phyloP scores from a whole-genome alignment of 2,329 filamentous ascomycete genomes.

The Penicillium sp. region DNA sequence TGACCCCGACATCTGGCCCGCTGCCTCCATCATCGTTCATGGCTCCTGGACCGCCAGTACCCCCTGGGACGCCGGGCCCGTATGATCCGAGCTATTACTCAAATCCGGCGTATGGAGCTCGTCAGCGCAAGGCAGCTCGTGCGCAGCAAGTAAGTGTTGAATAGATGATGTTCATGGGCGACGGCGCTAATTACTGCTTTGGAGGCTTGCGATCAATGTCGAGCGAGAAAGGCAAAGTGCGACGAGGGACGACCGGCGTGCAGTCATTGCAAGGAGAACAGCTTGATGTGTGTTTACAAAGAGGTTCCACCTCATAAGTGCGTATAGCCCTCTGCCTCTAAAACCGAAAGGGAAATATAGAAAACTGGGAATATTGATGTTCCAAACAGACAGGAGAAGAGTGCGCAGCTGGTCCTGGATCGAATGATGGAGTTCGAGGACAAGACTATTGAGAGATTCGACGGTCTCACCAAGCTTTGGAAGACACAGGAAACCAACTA shows the following conservation, averaged over 20 bases:
- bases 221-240: conserved; percentile 87
- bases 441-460: conserved; percentile 36
- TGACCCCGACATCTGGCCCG: conserved; percentile 37
- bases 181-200: not conserved
- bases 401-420: conserved; percentile 47
- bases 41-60: conserved; percentile 34
- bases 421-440: conserved; percentile 42
- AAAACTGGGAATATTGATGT: conserved; percentile 4
- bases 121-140: conserved; percentile 48
- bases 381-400: conserved; percentile 47
- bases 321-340: conserved; percentile 40
- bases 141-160: conserved; percentile 46
- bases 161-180: not conserved
- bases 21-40: conserved; percentile 38
- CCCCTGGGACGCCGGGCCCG: conserved; percentile 36
- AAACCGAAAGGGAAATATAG: not conserved
- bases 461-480: conserved; percentile 27
- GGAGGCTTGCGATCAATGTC: conserved; percentile 91
- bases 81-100: conserved; percentile 43
- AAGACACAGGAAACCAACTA: conserved; percentile 3
- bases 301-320: conserved; percentile 92
- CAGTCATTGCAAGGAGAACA: conserved; percentile 85
- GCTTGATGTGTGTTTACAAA: conserved; percentile 81
- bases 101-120: conserved; percentile 39
- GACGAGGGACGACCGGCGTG: conserved; percentile 85